Percentiles rank a stretch among this genome's conserved stretches.
phyloP scores from a whole-genome alignment of 2,329 filamentous ascomycete species.

The Iodosphaeria phyllophila region DNA sequence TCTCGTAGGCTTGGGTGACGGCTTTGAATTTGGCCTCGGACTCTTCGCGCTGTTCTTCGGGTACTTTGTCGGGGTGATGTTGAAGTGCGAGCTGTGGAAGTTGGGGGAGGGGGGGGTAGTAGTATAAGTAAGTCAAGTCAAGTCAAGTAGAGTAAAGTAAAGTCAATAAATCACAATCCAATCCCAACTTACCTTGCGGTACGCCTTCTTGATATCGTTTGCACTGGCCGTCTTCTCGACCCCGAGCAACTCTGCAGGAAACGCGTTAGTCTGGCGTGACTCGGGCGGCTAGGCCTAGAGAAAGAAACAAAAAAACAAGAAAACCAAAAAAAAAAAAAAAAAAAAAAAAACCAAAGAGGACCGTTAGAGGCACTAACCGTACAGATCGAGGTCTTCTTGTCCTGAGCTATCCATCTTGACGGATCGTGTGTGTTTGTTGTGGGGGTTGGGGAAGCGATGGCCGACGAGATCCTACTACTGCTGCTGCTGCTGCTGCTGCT shows the following conservation, averaged over 20 bases:
- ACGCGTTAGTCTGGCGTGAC: too few relatives aligned
- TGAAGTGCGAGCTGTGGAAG: constrained; percentile 53
- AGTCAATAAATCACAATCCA: too few relatives aligned
- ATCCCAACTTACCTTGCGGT: constrained; percentile 64
- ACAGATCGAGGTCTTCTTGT: constrained; percentile 36
- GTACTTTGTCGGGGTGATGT: constrained; percentile 90
- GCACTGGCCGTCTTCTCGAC: constrained; percentile 54
- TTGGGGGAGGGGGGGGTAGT: constrained; percentile 3
- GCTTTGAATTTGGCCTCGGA: constrained; percentile 88
- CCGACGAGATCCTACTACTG: too few relatives aligned
- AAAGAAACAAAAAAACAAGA: too few relatives aligned
- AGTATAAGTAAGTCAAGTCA: too few relatives aligned
- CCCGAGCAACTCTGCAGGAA: constrained; percentile 51
- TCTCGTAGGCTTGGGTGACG: constrained; percentile 89
- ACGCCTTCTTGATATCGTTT: constrained; percentile 84
- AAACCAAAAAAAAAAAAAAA: constrained; percentile 1
- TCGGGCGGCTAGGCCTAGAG: too few relatives aligned
- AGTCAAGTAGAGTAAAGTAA: too few relatives aligned
- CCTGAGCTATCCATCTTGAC: constrained; percentile 11
- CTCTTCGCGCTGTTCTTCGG: constrained; percentile 65
- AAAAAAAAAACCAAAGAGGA: constrained; percentile 1
- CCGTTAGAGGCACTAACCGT: constrained; percentile 17
- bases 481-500: too few relatives aligned
- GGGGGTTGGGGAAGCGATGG: too few relatives aligned
- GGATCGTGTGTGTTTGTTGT: constrained; percentile 2